Percentiles rank a stretch among this genome's conserved stretches.
Evolutionary conservation across 1,139 yeast genomes (phyloP).

Genomic region (Eremothecium gossypii): DNA sequence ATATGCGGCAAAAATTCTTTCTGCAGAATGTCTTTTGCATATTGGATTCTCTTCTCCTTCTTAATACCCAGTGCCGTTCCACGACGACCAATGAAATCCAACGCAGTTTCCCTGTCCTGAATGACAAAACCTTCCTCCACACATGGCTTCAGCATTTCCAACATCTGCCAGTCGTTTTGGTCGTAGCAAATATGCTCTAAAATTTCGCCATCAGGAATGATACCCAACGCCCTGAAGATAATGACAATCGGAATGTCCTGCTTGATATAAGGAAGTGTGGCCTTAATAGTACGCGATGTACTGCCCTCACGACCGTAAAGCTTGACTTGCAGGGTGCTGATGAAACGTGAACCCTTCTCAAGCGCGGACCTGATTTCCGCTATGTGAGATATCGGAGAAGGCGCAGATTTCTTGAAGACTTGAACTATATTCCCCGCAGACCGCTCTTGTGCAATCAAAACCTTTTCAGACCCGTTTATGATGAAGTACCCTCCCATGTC

Average conservation of each 20-base stretch:
- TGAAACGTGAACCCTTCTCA: conserved; percentile 93
- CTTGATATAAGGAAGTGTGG: conserved; percentile 90
- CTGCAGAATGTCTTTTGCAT: conserved; percentile 91
- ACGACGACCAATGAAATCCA: conserved; percentile 97
- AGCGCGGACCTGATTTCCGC: conserved; percentile 96
- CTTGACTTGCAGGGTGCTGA: conserved; percentile 90
- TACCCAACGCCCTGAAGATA: conserved; percentile 95
- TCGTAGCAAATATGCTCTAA: conserved; percentile 97
- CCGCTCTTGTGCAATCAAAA: conserved; percentile 95
- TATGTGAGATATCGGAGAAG: conserved; percentile 90
- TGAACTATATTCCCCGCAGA: conserved; percentile 97
- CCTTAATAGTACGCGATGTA: conserved; percentile 76
- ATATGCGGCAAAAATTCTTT: conserved; percentile 95
- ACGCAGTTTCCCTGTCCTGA: conserved; percentile 95
- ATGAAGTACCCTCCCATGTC: conserved; percentile 99
- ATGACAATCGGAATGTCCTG: conserved; percentile 95
- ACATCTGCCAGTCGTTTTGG: conserved; percentile 98
- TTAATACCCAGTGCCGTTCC: conserved; percentile 89
- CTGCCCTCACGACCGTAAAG: conserved; percentile 77
- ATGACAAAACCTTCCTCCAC: conserved; percentile 98
- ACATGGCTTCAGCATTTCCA: conserved; percentile 97
- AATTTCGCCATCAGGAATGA: conserved; percentile 98
- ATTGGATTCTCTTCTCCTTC: conserved; percentile 96
- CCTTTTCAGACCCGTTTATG: conserved; percentile 97
- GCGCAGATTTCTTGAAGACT: conserved; percentile 95